Conservation (phyloP, 78 protist species). For the Protostelium mycophagum region DNA sequence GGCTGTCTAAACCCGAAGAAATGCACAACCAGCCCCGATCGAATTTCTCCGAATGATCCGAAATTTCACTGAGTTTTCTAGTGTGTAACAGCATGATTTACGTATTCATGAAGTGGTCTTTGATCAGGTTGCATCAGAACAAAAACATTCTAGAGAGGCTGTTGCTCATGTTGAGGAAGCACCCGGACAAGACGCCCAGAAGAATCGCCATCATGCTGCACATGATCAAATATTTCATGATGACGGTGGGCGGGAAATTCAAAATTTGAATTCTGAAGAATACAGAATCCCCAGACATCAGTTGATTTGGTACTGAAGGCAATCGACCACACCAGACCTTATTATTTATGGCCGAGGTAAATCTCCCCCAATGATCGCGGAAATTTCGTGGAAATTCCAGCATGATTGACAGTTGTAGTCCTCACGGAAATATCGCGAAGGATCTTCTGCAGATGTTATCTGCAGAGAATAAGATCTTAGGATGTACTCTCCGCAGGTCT, state of each 20-base stretch:
- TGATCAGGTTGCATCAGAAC: neutral
- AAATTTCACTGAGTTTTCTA: neutral
- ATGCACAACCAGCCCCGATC: too few relatives aligned
- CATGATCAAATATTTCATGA: neutral
- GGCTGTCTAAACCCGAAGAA: too few relatives aligned
- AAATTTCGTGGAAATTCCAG: neutral
- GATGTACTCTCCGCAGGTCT: neutral
- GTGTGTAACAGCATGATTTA: neutral
- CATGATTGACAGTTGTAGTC: neutral
- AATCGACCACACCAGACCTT: neutral
- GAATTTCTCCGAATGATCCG: too few relatives aligned
- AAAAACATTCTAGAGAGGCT: neutral
- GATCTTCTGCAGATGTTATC: neutral
- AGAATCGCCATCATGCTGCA: neutral
- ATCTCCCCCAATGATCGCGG: too few relatives aligned
- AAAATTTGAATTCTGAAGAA: neutral
- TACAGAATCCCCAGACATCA: neutral
- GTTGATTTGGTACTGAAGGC: neutral
- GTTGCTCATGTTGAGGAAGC: neutral
- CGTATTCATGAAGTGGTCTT: neutral
- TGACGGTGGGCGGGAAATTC: neutral
- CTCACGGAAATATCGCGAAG: neutral
- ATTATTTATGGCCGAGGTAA: neutral
- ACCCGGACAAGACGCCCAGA: neutral
- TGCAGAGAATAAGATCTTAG: neutral